Percentiles rank a stretch among this genome's conserved stretches.
phyloP scores from a whole-genome alignment of 257 asterid genomes.

The Mitragyna speciosa region DNA sequence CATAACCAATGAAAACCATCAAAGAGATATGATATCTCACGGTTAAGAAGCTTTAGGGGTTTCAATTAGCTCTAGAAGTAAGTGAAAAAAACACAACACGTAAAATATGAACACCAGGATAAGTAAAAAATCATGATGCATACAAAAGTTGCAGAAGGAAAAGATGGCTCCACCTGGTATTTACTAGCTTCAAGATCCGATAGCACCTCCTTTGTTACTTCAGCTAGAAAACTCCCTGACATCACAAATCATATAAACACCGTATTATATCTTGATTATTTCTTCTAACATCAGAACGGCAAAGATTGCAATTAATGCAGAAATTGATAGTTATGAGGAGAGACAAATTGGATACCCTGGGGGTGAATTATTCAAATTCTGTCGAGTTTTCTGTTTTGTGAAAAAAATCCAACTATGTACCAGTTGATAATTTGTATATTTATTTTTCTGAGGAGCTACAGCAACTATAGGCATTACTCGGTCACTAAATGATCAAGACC shows the following conservation, averaged over 20 bases:
- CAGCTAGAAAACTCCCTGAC: slow-evolving; percentile 89
- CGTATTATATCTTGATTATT: neutral
- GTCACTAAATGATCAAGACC: neutral
- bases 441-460: neutral
- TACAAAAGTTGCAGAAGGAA: neutral
- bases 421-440: neutral
- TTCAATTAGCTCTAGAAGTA: neutral
- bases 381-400: neutral
- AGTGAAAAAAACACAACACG: neutral
- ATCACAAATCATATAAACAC: slow-evolving; percentile 1
- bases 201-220: slow-evolving; percentile 81
- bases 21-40: neutral
- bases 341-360: neutral
- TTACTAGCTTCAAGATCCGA: slow-evolving; percentile 87
- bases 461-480: neutral
- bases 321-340: no score
- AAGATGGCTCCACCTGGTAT: slow-evolving; percentile 59
- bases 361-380: neutral
- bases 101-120: neutral
- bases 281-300: neutral
- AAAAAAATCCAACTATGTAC: neutral
- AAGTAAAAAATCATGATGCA: neutral
- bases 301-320: neutral
- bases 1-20: neutral
- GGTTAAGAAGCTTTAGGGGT: slow-evolving; percentile 1